Percentiles rank a stretch among this genome's conserved stretches.
Conservation (phyloP, 345 rosid genomes). For the Salix suchowensis region DNA sequence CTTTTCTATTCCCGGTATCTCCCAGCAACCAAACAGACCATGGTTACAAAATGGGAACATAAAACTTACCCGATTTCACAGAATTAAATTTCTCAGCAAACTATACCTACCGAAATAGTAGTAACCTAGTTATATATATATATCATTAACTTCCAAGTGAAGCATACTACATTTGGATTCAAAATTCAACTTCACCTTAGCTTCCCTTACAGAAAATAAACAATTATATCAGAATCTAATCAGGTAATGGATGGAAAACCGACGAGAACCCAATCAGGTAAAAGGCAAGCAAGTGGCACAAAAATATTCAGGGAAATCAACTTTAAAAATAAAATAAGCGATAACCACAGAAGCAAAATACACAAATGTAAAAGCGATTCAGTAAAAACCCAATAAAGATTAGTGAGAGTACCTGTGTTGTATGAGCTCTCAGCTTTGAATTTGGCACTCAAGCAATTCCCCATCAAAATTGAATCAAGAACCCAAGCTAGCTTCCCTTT, state of each 20-base stretch:
- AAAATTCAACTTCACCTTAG: neutral
- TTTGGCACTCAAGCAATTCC: conserved; percentile 83
- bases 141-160: neutral
- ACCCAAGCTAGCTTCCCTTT: conserved; percentile 18
- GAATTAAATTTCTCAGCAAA: neutral
- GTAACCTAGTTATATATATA: neutral
- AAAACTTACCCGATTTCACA: neutral
- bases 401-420: conserved; percentile 50
- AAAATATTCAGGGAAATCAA: neutral
- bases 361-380: neutral
- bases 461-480: conserved; percentile 43
- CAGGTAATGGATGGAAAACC: neutral
- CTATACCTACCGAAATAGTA: neutral
- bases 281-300: neutral
- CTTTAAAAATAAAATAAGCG: neutral
- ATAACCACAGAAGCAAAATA: neutral
- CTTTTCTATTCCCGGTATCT: neutral
- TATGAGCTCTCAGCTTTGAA: conserved; percentile 80
- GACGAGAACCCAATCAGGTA: neutral
- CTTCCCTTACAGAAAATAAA: conserved; percentile 3
- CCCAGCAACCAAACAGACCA: neutral
- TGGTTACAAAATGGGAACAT: neutral
- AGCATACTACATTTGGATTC: conserved; percentile 2
- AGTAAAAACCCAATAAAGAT: neutral
- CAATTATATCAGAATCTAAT: neutral